Evolutionary conservation across 768 basidiomycete genomes (phyloP).

Genomic region (Termitomyces sp.): DNA sequence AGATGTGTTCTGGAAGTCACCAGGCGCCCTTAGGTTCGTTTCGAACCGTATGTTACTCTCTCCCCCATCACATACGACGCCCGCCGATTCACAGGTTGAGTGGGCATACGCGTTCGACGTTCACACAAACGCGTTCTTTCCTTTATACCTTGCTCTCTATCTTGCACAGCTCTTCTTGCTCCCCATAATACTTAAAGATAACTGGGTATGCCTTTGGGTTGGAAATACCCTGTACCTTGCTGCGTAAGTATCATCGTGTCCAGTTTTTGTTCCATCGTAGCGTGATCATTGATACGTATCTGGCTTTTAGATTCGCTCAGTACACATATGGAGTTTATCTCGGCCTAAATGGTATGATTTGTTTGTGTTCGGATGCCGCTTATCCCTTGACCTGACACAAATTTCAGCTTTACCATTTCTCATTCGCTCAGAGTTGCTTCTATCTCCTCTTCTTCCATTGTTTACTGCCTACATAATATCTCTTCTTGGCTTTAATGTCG

Average conservation of each 20-base stretch:
- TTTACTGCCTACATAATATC: slow-evolving; percentile 84
- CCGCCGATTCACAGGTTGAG: slow-evolving; percentile 70
- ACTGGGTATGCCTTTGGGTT: slow-evolving; percentile 92
- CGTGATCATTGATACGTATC: neutral
- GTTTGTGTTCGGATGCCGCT: slow-evolving; percentile 3
- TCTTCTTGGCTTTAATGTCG: slow-evolving; percentile 87
- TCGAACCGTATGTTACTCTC: slow-evolving; percentile 69
- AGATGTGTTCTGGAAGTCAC: slow-evolving; percentile 1
- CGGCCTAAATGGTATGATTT: slow-evolving; percentile 61
- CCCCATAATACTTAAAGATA: slow-evolving; percentile 74
- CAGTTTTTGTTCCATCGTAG: neutral
- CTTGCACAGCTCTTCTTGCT: slow-evolving; percentile 83
- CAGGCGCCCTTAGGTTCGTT: slow-evolving; percentile 43
- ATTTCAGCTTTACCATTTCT: slow-evolving; percentile 86
- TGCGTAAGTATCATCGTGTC: slow-evolving; percentile 47
- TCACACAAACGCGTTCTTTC: slow-evolving; percentile 96
- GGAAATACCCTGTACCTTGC: slow-evolving; percentile 91
- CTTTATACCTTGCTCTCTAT: slow-evolving; percentile 86
- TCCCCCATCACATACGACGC: slow-evolving; percentile 66
- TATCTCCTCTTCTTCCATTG: slow-evolving; percentile 86
- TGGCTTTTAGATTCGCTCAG: slow-evolving; percentile 61
- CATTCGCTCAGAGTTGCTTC: slow-evolving; percentile 80
- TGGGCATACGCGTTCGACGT: slow-evolving; percentile 97
- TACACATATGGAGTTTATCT: slow-evolving; percentile 91
- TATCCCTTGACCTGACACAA: slow-evolving; percentile 3